phyloP scores from a whole-genome alignment of 768 basidiomycete species.

The Strobilomyces dryophilus region DNA sequence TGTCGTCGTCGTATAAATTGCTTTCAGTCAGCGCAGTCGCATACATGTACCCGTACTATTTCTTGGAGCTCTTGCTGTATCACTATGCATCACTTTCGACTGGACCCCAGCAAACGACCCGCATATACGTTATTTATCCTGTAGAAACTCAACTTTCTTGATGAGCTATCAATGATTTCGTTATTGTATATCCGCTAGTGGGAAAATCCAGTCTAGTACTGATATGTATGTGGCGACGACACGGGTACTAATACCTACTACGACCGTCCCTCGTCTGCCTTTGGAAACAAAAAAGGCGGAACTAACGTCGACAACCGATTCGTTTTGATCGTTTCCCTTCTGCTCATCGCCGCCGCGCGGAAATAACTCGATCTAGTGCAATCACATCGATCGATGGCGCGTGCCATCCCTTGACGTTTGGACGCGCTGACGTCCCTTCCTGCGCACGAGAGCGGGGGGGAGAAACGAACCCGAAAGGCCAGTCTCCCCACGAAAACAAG shows the following conservation, averaged over 20 bases:
- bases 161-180: conserved; percentile 26
- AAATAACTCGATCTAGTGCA: conserved; percentile 14
- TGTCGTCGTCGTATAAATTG: conserved; percentile 26
- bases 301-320: conserved; percentile 10
- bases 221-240: conserved; percentile 8
- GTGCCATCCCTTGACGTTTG: conserved; percentile 6
- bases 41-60: conserved; percentile 25
- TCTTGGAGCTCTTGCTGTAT: conserved; percentile 32
- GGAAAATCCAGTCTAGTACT: conserved; percentile 12
- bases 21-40: conserved; percentile 8
- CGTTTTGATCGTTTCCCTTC: conserved; percentile 12
- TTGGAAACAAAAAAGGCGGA: conserved; percentile 9
- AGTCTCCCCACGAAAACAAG: not conserved
- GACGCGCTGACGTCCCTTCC: not conserved
- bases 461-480: not conserved
- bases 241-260: not conserved
- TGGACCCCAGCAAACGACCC: conserved; percentile 6
- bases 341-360: conserved; percentile 17
- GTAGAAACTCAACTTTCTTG: conserved; percentile 20
- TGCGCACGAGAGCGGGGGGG: not conserved
- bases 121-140: conserved; percentile 19
- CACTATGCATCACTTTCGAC: conserved; percentile 19
- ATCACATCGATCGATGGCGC: conserved; percentile 19
- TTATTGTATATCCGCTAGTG: conserved; percentile 8
- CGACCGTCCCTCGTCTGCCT: not conserved